phyloP scores from a whole-genome alignment of 1,284 basidiomycete species.

The Rhodotorula sp. region DNA sequence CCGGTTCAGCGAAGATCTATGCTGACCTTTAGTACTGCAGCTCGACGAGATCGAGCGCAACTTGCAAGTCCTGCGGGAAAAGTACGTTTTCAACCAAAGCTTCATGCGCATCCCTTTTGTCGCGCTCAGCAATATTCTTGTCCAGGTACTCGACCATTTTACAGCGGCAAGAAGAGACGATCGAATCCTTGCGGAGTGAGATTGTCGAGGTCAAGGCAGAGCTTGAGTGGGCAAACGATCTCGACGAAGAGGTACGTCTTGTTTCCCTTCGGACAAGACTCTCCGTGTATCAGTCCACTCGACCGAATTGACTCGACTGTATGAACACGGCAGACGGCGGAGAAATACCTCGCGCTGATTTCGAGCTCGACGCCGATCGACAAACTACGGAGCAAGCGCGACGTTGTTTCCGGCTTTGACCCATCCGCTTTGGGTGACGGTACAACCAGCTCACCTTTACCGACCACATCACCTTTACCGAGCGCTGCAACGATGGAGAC shows the following conservation, averaged over 20 bases:
- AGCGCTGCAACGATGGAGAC: neutral
- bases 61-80: slow-evolving; percentile 19
- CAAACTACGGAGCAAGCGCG: neutral
- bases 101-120: neutral
- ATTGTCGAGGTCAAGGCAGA: slow-evolving; percentile 19
- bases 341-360: slow-evolving; percentile 23
- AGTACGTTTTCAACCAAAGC: neutral
- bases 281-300: neutral
- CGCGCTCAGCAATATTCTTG: too few species aligned
- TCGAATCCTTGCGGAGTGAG: slow-evolving; percentile 14
- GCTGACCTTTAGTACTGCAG: neutral
- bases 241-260: slow-evolving; percentile 20
- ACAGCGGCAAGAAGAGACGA: slow-evolving; percentile 17
- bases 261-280: neutral
- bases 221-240: slow-evolving; percentile 15
- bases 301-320: accelerated
- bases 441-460: neutral
- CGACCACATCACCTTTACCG: neutral
- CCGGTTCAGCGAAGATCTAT: too few species aligned
- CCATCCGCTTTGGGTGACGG: slow-evolving; percentile 4
- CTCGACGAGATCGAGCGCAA: slow-evolving; percentile 20
- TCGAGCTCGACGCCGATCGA: slow-evolving; percentile 5
- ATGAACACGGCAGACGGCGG: slow-evolving; percentile 6
- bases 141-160: slow-evolving; percentile 9
- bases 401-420: slow-evolving; percentile 19